Base-by-base conservation (phyloP, 192 early-diverging fungal genomes). In the Linnemannia zychae region DNA sequence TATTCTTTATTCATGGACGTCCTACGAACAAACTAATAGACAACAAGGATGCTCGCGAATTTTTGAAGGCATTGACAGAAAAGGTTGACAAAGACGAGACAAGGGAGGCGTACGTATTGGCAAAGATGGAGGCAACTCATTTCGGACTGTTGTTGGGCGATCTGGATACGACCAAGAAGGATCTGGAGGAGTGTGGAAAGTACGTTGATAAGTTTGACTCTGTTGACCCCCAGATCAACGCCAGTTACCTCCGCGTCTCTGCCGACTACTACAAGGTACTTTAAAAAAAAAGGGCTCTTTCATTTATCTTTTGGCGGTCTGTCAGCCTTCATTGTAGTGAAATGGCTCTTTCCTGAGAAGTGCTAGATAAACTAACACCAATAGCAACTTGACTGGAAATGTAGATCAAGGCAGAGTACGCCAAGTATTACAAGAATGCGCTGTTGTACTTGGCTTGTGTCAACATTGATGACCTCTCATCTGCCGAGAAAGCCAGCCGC, bases 241-340 rank as follows among this genome's bases (percentile, higher is more conserved):
- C 98, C 20, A 95, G 93, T 80, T 99, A 96, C 82, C 99, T 99
- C 86, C 94, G 97, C 47, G 97, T 99, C 34, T 91, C 95, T 72
- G 97, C 99, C 6, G 97, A 99, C 72, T 99, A 96, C 88, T 97
- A 98, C 90, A 99, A 99, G 93, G 92, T 95, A 87, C n/a, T 20
- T 72, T 80, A n/a, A n/a, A n/a, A n/a, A n/a, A n/a, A n/a, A n/a
- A n/a, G n/a, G n/a, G n/a, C n/a, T n/a, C n/a, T n/a, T n/a, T n/a
- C n/a, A 17, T 66, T 68, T 44, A 5, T 46, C 63, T 67, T 24
- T 71, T 66, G 28, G 22, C 11, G 34, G 53, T 33, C 40, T 9
- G 40, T 44, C 40, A 44, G 40, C 9, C 4, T 50, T 17, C 18
- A 4, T 50, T 18, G 13, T 12, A 16, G 31, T 33, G 1, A 15